phyloP scores from a whole-genome alignment of 176 grass and related monocot genomes.

The Aegilops bicornis region DNA sequence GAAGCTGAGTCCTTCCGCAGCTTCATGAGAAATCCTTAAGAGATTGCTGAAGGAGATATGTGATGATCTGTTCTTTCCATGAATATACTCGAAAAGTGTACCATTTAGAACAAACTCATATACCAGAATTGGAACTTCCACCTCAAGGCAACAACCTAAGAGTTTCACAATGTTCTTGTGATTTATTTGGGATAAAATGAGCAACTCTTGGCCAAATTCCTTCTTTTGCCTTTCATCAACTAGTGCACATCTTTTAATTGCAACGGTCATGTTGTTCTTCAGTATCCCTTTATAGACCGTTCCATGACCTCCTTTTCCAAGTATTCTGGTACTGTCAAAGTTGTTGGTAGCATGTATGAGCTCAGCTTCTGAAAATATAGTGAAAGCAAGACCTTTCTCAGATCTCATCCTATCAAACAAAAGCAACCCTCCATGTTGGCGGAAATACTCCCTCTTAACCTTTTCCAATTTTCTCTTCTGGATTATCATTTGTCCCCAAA shows the following conservation, averaged over 20 bases:
- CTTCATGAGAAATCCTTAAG: background rate
- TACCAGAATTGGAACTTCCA: background rate
- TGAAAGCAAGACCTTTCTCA: conserved; percentile 32
- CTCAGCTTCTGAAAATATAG: conserved; percentile 34
- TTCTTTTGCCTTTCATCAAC: conserved; percentile 39
- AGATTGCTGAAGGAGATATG: background rate
- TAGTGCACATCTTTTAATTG: conserved; percentile 22
- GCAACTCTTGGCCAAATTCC: conserved; percentile 34
- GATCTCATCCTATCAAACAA: conserved; percentile 40
- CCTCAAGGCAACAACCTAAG: background rate
- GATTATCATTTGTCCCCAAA: background rate
- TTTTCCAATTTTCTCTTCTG: conserved; percentile 20
- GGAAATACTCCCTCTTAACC: conserved; percentile 33
- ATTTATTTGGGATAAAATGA: conserved; percentile 25
- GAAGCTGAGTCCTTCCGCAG: background rate
- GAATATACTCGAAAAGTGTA: background rate
- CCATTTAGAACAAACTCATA: background rate
- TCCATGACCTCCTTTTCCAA: conserved; percentile 46
- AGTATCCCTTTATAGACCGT: conserved; percentile 39
- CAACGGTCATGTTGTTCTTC: background rate
- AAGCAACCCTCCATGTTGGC: conserved; percentile 14
- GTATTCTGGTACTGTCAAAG: conserved; percentile 35
- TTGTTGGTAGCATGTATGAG: conserved; percentile 35
- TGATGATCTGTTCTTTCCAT: background rate
- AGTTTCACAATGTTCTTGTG: background rate